These are phyloP conservation scores for Penicillium brevicompactum DNA, from an alignment of 2,329 filamentous ascomycete species.

Conservation along the genomic window DNA sequence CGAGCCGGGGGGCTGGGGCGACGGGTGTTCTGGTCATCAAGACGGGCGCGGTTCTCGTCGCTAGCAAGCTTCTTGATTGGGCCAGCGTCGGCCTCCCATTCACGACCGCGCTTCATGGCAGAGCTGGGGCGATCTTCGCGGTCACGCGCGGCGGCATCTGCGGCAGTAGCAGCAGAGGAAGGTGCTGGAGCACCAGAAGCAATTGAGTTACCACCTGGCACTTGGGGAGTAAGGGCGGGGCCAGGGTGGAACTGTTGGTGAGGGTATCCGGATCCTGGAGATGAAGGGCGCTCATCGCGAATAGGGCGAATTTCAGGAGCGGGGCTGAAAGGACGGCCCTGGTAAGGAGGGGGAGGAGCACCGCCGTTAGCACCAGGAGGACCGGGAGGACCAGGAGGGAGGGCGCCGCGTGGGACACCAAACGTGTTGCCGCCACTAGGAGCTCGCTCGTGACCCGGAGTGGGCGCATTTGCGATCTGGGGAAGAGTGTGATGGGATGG, in stretches of 20 bases:
- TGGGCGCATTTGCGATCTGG: conserved; percentile 52
- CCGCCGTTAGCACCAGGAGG: conserved; percentile 52
- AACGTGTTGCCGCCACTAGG: conserved; percentile 33
- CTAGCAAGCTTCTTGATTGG: conserved; percentile 79
- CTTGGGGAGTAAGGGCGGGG: conserved; percentile 57
- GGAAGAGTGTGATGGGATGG: conserved; percentile 52
- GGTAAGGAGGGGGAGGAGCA: conserved; percentile 70
- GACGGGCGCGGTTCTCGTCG: conserved; percentile 81
- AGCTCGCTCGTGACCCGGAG: conserved; percentile 43
- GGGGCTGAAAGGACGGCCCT: conserved; percentile 69
- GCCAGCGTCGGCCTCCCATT: conserved; percentile 83
- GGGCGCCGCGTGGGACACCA: conserved; percentile 43
- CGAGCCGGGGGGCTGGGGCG: conserved; percentile 62
- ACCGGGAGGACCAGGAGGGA: conserved; percentile 51
- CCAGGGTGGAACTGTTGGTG: conserved; percentile 80
- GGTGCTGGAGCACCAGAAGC: conserved; percentile 69
- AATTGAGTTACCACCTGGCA: conserved; percentile 48
- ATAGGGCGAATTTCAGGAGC: conserved; percentile 81
- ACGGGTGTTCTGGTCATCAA: conserved; percentile 81
- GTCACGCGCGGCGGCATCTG: conserved; percentile 68
- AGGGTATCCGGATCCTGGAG: conserved; percentile 83
- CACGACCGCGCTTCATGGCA: conserved; percentile 78
- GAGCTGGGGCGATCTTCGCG: conserved; percentile 76
- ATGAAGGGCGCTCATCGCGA: conserved; percentile 83
- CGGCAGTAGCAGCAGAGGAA: conserved; percentile 65